Evolutionary conservation across 2,329 filamentous ascomycete genomes (phyloP).

Genomic region (Berkeleyomyces basicola): DNA sequence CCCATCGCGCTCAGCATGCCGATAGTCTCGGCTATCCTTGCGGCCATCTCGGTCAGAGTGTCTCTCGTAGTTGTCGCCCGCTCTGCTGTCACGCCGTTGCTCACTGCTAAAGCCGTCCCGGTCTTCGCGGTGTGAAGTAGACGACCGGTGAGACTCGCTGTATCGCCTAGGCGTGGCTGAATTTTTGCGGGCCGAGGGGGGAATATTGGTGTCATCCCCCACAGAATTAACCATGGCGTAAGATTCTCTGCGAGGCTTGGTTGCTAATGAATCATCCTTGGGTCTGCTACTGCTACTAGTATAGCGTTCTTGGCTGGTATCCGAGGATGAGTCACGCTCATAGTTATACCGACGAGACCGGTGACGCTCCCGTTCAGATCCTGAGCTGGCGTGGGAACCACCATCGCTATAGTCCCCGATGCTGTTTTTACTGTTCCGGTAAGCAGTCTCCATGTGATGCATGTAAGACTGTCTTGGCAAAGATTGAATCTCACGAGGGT

Average conservation of each 20-base stretch:
- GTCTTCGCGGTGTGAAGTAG: constrained; percentile 16
- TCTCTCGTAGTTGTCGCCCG: not conserved
- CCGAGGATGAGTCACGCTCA: constrained; percentile 2
- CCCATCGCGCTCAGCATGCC: constrained; percentile 22
- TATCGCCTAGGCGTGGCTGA: not conserved
- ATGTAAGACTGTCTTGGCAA: constrained; percentile 18
- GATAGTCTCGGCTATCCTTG: constrained; percentile 17
- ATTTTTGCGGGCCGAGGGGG: constrained; percentile 8
- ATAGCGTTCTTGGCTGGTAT: constrained; percentile 19
- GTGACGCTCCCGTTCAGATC: constrained; percentile 1
- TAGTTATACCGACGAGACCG: not conserved
- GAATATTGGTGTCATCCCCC: constrained; percentile 3
- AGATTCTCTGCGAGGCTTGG: constrained; percentile 13
- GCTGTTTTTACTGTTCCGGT: constrained; percentile 12
- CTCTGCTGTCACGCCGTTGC: constrained; percentile 18
- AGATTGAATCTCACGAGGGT: constrained; percentile 26
- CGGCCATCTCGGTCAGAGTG: not conserved
- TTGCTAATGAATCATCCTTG: not conserved
- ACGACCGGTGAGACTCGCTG: constrained; percentile 1
- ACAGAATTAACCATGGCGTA: constrained; percentile 13
- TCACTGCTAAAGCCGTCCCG: constrained; percentile 22
- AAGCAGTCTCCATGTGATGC: not conserved
- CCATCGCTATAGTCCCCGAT: constrained; percentile 16
- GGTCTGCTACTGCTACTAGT: constrained; percentile 15
- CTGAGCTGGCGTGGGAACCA: not conserved